phyloP scores from a whole-genome alignment of 1,284 basidiomycete species.

The Caloboletus firmus region DNA sequence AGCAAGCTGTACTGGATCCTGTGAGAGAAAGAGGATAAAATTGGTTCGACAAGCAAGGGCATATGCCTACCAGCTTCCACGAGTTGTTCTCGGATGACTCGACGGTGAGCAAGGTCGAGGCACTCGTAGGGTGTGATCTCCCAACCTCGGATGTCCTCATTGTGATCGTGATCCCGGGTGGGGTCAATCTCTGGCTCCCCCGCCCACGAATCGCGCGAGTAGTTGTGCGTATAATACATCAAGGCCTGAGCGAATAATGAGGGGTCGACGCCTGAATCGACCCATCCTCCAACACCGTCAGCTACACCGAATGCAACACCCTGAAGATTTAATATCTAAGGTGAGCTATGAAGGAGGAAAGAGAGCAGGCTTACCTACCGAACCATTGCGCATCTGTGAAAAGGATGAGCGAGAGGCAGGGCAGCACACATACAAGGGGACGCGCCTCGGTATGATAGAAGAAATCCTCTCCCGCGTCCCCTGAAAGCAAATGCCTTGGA shows the following conservation, averaged over 20 bases:
- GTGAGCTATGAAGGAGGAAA: conserved; percentile 25
- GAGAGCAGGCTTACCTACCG: conserved; percentile 54
- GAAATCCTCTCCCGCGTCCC: conserved; percentile 74
- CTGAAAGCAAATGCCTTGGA: conserved; percentile 45
- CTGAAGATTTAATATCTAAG: conserved; percentile 37
- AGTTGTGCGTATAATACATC: conserved; percentile 72
- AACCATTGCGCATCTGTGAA: conserved; percentile 67
- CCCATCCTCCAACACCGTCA: conserved; percentile 73
- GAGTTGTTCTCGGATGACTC: conserved; percentile 65
- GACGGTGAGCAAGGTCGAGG: conserved; percentile 70
- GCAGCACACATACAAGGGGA: conserved; percentile 5
- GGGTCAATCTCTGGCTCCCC: conserved; percentile 64
- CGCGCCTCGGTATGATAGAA: conserved; percentile 74
- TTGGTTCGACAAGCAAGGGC: not conserved
- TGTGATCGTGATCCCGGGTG: conserved; percentile 46
- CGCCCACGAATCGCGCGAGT: conserved; percentile 69
- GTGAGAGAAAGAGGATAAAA: conserved; percentile 4
- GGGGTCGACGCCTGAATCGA: conserved; percentile 79
- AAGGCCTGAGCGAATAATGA: conserved; percentile 69
- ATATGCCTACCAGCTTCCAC: conserved; percentile 67
- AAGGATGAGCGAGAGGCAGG: conserved; percentile 3
- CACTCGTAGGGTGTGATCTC: conserved; percentile 71
- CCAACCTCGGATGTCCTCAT: conserved; percentile 60
- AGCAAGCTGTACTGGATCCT: conserved; percentile 88
- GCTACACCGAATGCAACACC: conserved; percentile 76